Evolutionary conservation across 2,329 filamentous ascomycete species (phyloP).

Genomic region (Emergomyces pasteurianus): DNA sequence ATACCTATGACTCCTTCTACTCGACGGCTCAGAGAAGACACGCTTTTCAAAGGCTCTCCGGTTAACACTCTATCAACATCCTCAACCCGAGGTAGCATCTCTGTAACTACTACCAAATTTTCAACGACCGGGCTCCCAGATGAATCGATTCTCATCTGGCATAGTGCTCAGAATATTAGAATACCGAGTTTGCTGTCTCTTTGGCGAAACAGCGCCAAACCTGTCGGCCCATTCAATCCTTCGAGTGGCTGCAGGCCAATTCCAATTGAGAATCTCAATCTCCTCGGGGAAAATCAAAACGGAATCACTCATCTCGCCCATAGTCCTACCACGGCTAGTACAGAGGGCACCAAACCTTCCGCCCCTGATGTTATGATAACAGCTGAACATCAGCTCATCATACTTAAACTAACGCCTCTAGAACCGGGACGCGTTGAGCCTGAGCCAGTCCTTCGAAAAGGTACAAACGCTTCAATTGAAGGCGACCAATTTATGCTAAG

Average conservation of each 20-base stretch:
- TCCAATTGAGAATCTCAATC: conserved; percentile 25
- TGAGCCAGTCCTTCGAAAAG: conserved; percentile 4
- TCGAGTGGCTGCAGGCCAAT: conserved; percentile 28
- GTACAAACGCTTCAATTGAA: conserved; percentile 6
- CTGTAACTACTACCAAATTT: conserved; percentile 27
- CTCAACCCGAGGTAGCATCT: conserved; percentile 30
- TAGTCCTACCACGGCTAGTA: conserved; percentile 15
- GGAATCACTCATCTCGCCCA: conserved; percentile 27
- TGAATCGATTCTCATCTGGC: conserved; percentile 34
- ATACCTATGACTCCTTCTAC: conserved; percentile 39
- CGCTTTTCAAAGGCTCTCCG: conserved; percentile 29
- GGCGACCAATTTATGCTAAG: conserved; percentile 31
- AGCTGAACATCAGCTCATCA: conserved; percentile 29
- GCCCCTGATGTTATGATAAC: conserved; percentile 27
- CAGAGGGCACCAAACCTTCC: conserved; percentile 10
- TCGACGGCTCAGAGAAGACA: conserved; percentile 33
- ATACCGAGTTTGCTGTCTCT: conserved; percentile 34
- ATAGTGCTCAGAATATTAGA: conserved; percentile 28
- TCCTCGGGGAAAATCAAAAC: conserved; percentile 31
- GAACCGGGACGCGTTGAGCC: conserved; percentile 14
- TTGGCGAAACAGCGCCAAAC: conserved; percentile 30
- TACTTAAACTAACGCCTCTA: conserved; percentile 22
- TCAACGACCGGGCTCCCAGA: conserved; percentile 27
- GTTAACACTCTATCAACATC: conserved; percentile 15
- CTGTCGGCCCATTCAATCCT: conserved; percentile 28